Percentiles rank a stretch among this genome's conserved stretches.
phyloP scores from a whole-genome alignment of 1,284 basidiomycete genomes.

The Fomitopsis schrenkii region DNA sequence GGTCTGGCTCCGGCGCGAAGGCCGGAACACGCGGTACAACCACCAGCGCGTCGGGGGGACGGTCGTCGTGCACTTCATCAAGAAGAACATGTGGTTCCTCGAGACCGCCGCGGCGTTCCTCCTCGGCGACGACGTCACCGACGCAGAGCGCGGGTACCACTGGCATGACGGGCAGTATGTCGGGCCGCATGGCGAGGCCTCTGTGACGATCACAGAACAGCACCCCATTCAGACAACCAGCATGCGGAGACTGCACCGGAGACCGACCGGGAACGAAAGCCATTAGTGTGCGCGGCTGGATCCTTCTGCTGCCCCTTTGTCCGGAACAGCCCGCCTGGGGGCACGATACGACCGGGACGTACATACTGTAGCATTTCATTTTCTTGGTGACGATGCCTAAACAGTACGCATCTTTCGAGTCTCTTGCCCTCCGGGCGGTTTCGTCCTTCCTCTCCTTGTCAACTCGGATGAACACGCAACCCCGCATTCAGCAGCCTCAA shows the following conservation, averaged over 20 bases:
- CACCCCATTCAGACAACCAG: neutral
- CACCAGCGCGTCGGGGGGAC: slow-evolving; percentile 83
- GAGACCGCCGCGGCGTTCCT: slow-evolving; percentile 90
- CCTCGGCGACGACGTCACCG: slow-evolving; percentile 63
- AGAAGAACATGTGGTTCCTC: slow-evolving; percentile 94
- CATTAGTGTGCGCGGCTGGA: neutral
- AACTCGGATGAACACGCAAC: neutral
- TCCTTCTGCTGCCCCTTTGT: neutral
- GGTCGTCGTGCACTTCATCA: slow-evolving; percentile 94
- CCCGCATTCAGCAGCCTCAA: neutral
- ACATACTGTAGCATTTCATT: neutral
- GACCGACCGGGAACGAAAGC: slow-evolving; percentile 1
- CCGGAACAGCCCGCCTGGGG: neutral
- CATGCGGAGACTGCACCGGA: slow-evolving; percentile 2
- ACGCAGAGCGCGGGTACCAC: slow-evolving; percentile 24
- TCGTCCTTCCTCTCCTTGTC: neutral
- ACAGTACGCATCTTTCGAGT: neutral
- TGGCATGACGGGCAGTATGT: neutral
- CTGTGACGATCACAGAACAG: neutral
- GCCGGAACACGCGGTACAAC: slow-evolving; percentile 62
- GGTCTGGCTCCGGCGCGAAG: slow-evolving; percentile 72
- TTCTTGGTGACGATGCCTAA: neutral
- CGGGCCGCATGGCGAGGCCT: neutral
- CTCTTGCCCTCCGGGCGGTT: neutral
- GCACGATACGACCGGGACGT: neutral